Evolutionary conservation across 352 stramenopile species (phyloP).

Genomic region (Globisporangium yorkense): DNA sequence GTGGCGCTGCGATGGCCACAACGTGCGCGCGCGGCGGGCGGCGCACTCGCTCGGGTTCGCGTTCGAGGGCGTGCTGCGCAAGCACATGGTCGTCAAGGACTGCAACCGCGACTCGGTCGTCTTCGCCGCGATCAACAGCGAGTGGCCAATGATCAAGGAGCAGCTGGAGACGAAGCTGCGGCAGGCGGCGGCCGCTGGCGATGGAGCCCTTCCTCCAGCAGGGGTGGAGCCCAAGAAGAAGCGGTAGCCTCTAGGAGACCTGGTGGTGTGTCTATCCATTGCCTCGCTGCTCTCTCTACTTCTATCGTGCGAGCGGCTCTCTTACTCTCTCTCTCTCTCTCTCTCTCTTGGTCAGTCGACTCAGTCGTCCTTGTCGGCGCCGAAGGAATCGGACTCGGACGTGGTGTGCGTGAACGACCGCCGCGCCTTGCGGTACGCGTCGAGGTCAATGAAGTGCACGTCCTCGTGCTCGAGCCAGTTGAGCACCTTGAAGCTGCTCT

Average conservation of each 20-base stretch:
- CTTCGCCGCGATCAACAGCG: constrained; percentile 84
- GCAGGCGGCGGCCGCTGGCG: constrained; percentile 8
- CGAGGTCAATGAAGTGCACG: constrained; percentile 68
- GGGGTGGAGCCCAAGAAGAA: constrained; percentile 28
- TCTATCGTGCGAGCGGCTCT: constrained; percentile 6
- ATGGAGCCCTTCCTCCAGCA: not conserved
- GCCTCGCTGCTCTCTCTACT: constrained; percentile 2
- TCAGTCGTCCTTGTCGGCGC: constrained; percentile 10
- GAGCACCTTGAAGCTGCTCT: constrained; percentile 48
- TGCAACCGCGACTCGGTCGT: constrained; percentile 84
- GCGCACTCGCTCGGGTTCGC: constrained; percentile 79
- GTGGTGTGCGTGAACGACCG: constrained; percentile 32
- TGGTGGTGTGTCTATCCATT: not conserved
- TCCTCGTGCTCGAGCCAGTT: constrained; percentile 79
- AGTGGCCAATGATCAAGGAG: constrained; percentile 69
- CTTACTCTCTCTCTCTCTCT: not conserved
- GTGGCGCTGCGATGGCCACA: constrained; percentile 84
- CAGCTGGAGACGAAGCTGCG: constrained; percentile 49
- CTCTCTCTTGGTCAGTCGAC: not conserved
- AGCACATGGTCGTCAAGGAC: constrained; percentile 81
- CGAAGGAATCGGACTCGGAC: constrained; percentile 12
- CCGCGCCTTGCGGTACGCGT: constrained; percentile 65
- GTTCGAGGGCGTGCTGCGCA: constrained; percentile 86
- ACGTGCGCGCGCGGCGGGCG: constrained; percentile 73
- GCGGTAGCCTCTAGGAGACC: constrained; percentile 12